Percentiles rank a stretch among this genome's conserved stretches.
Conservation (phyloP, 139 green algal genomes). For the Parachlorella kessleri region DNA sequence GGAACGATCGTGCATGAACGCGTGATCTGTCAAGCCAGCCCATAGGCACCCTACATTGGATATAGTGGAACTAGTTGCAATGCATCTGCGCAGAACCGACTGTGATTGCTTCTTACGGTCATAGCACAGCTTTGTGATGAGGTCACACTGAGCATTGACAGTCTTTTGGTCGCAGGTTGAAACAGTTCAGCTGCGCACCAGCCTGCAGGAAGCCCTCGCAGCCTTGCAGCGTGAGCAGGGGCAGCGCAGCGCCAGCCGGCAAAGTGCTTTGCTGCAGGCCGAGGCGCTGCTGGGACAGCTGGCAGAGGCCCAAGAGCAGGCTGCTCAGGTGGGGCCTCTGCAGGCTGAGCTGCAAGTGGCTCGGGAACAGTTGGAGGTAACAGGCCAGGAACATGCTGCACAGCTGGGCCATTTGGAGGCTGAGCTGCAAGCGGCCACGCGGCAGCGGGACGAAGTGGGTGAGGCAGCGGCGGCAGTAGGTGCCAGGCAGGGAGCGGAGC, state of each 20-base stretch:
- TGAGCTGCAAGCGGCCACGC: neutral
- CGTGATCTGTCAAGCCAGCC: too few species aligned
- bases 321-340: neutral
- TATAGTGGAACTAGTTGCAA: too few species aligned
- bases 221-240: neutral
- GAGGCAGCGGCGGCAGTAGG: neutral
- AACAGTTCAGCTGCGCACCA: neutral
- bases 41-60: too few species aligned
- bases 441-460: neutral
- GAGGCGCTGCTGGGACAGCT: neutral
- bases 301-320: neutral
- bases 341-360: neutral
- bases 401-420: neutral
- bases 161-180: neutral
- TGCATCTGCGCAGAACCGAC: too few species aligned
- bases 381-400: too few species aligned
- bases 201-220: neutral
- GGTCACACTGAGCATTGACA: too few species aligned
- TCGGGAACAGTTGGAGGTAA: neutral
- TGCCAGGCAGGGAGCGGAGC: neutral
- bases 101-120: too few species aligned
- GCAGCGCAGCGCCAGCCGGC: neutral
- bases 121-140: too few species aligned
- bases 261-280: neutral
- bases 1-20: too few species aligned